Evolutionary conservation across 2,329 filamentous ascomycete species (phyloP), one percentile per base, ranked within the genome.

Genomic region (Paracoccidioides brasiliensis): DNA sequence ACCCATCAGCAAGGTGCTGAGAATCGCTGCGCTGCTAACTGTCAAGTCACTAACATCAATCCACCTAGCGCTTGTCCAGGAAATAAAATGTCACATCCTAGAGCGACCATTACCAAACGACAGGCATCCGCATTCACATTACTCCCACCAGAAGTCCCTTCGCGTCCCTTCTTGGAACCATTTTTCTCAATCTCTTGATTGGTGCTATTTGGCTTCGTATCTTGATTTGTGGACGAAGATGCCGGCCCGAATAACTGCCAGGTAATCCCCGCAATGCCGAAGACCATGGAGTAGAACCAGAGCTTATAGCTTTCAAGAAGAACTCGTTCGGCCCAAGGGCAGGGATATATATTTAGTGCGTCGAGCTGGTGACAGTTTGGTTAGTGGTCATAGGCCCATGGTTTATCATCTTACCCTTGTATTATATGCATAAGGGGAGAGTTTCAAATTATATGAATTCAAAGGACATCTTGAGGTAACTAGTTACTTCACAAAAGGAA

Each of bases 231-330:
- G 66, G 67, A n/a, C 70, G 56, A 42, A 33, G 44, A 57, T 28
- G 5, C 50, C 14, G 9, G 59, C 42, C 60, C 58, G 28, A 63
- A 44, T 40, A 67, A 53, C 4, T 59, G 59, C 61, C 63, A 67
- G 0, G 64, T 35, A 9, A 61, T 59, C 0, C 65, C 64, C 2
- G 77, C 44, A 0, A 80, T 69, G 0, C 77, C 80, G 56, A 78
- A 77, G 9, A 70, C 70, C 28, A 88, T 70, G 0, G 78, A 78
- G 42, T 82, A 79, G 59, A 88, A 79, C 86, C 86, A 90, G 68
- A 85, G 83, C 53, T 81, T 78, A 69, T 86, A 81, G 0, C 79
- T 80, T 69, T 88, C 82, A 28, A 77, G 58, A 48, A 80, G 74
- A 3, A 85, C 62, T 32, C 59, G 62, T n/a, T 62, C 61, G 14